Conservation (phyloP, 2,329 filamentous ascomycete species). For the Aspergillus neoniger region DNA sequence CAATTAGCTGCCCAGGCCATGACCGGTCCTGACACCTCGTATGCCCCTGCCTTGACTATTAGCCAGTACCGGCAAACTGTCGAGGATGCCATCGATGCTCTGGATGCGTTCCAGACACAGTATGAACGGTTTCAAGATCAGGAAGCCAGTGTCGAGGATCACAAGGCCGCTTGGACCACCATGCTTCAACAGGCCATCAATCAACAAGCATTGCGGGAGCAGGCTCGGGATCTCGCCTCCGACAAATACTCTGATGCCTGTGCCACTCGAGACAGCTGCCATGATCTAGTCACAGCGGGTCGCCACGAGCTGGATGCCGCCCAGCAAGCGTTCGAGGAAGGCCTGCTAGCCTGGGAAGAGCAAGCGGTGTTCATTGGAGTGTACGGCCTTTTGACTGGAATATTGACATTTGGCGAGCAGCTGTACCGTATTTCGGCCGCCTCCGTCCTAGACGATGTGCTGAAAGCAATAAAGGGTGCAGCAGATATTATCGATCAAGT, state of each 20-base stretch:
- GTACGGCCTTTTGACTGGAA: background rate
- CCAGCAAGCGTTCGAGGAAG: background rate
- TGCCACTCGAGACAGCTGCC: background rate
- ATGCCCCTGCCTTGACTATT: background rate
- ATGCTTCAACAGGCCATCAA: background rate
- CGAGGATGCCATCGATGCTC: background rate
- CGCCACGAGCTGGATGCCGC: background rate
- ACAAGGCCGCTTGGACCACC: background rate
- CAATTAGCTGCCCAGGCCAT: conserved; percentile 8
- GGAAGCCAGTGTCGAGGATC: background rate
- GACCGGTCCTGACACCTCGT: background rate
- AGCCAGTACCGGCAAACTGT: background rate
- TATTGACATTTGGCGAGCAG: background rate
- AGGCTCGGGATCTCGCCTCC: background rate
- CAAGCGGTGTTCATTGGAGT: background rate
- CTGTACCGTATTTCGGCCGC: background rate
- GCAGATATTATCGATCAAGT: background rate
- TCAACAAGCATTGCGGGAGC: background rate
- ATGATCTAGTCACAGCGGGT: background rate
- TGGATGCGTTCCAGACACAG: background rate
- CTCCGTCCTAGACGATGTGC: background rate
- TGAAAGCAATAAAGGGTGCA: background rate
- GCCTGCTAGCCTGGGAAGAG: background rate
- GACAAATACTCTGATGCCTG: background rate
- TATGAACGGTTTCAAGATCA: background rate